phyloP scores from a whole-genome alignment of 371 early-diverging fungal species.

The Zychaea mexicana region DNA sequence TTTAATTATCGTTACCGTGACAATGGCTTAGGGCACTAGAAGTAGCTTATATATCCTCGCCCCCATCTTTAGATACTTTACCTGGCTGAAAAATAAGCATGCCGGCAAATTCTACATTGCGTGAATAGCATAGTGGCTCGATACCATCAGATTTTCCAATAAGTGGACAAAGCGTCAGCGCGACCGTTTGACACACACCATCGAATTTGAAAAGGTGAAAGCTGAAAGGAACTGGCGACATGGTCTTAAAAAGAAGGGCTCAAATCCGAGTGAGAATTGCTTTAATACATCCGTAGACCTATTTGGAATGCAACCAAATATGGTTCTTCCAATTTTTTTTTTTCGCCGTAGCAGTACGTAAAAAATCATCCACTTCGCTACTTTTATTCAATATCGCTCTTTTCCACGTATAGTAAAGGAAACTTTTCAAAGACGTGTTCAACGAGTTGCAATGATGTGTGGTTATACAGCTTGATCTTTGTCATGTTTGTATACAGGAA shows the following conservation, averaged over 20 bases:
- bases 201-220: constrained; percentile 68
- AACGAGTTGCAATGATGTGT: too few species aligned
- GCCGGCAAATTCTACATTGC: constrained; percentile 82
- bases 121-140: constrained; percentile 89
- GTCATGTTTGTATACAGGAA: too few species aligned
- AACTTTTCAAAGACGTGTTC: too few species aligned
- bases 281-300: background rate
- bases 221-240: constrained; percentile 29
- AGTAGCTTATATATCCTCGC: too few species aligned
- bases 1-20: too few species aligned
- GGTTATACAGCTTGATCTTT: too few species aligned
- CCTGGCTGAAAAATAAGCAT: constrained; percentile 88
- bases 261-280: constrained; percentile 4
- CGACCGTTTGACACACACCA: constrained; percentile 80
- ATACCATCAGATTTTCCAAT: constrained; percentile 74
- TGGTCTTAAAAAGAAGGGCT: constrained; percentile 3
- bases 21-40: too few species aligned
- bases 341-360: too few species aligned
- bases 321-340: too few species aligned
- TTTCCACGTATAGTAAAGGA: too few species aligned
- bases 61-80: constrained; percentile 25
- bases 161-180: constrained; percentile 87
- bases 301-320: background rate
- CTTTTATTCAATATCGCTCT: too few species aligned
- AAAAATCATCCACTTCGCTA: too few species aligned